phyloP scores from a whole-genome alignment of 169 alveolate species.

The Cryptosporidium ubiquitum region DNA sequence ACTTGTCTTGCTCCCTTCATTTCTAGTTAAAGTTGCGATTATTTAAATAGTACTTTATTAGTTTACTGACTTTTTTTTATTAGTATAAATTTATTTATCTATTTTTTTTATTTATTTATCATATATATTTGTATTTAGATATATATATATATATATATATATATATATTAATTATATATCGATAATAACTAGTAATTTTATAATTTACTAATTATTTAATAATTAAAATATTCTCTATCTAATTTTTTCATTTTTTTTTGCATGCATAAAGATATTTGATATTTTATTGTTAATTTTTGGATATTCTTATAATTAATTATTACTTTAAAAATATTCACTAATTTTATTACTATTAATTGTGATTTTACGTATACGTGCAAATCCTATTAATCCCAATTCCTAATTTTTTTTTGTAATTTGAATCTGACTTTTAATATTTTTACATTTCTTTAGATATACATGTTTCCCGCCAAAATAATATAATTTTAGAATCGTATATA shows the following conservation, averaged over 20 bases:
- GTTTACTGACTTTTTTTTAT: too few species aligned
- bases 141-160: too few species aligned
- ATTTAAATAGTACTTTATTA: background rate
- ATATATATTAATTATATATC: too few species aligned
- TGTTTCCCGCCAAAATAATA: background rate
- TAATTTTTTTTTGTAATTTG: background rate
- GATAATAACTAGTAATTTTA: too few species aligned
- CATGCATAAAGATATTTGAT: background rate
- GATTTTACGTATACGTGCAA: background rate
- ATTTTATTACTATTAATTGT: too few species aligned
- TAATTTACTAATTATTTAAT: background rate
- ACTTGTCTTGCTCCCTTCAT: conserved; percentile 62
- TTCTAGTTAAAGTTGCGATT: background rate
- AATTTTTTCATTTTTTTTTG: background rate
- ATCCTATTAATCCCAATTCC: background rate
- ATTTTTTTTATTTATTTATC: background rate
- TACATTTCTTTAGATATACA: background rate
- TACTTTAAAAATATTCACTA: background rate
- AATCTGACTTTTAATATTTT: background rate
- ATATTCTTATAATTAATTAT: background rate
- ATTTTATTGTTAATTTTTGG: background rate
- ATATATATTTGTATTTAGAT: too few species aligned
- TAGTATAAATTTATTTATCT: too few species aligned
- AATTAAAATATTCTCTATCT: too few species aligned
- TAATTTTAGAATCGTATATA: too few species aligned